Percentiles rank a stretch among this genome's conserved stretches.
Conservation (phyloP, 73 alveolate genomes). For the Paraurostyla sp. region DNA sequence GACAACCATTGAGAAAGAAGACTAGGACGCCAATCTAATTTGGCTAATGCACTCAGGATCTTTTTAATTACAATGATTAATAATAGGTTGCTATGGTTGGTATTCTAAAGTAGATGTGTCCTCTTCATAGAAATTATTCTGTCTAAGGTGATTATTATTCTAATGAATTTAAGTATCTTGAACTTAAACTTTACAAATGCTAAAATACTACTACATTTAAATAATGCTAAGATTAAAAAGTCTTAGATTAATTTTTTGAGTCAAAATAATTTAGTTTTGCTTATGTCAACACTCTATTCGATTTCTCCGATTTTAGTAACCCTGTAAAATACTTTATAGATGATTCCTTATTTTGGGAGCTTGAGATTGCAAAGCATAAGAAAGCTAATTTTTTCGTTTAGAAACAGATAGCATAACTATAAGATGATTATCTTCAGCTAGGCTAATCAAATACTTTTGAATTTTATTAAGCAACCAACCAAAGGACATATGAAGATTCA, state of each 20-base stretch:
- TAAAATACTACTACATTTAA: background rate
- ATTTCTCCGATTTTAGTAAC: background rate
- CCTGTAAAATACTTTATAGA: constrained; percentile 29
- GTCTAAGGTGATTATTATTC: constrained; percentile 28
- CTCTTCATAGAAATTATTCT: background rate
- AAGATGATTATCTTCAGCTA: background rate
- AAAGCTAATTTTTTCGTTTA: background rate
- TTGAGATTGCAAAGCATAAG: background rate
- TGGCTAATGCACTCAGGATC: background rate
- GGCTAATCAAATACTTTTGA: background rate
- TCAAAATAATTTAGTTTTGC: background rate
- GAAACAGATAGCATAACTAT: background rate
- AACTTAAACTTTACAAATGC: constrained; percentile 29
- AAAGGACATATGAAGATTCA: background rate
- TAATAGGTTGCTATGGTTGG: background rate
- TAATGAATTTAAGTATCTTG: background rate
- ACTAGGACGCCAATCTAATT: background rate
- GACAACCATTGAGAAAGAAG: background rate
- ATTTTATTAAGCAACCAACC: background rate
- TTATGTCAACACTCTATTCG: constrained; percentile 13
- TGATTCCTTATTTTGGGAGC: constrained; percentile 33
- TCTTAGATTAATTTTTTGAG: background rate
- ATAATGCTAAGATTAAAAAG: background rate
- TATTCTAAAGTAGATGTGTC: background rate
- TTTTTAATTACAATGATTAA: background rate